phyloP scores from a whole-genome alignment of 768 basidiomycete genomes.

The Austroboletus eburneus region DNA sequence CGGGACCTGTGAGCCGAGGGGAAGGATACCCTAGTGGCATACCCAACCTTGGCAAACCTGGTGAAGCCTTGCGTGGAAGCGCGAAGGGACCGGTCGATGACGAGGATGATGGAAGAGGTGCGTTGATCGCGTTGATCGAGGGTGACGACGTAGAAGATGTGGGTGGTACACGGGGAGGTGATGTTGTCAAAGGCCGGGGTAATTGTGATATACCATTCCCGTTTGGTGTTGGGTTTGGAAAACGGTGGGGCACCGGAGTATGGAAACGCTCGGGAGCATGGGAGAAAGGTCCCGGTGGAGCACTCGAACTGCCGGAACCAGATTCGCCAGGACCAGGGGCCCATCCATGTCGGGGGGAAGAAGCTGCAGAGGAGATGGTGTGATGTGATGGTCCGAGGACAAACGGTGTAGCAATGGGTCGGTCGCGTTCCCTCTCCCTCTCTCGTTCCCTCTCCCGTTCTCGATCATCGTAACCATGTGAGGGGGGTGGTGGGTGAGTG shows the following conservation, averaged over 20 bases:
- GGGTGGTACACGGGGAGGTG: conserved; percentile 36
- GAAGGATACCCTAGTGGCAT: conserved; percentile 27
- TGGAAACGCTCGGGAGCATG: conserved; percentile 26
- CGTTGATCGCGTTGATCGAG: conserved; percentile 14
- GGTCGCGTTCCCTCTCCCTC: conserved; percentile 40
- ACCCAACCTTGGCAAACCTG: conserved; percentile 26
- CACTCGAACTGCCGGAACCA: conserved; percentile 27
- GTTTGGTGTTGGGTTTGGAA: conserved; percentile 22
- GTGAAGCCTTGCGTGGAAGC: conserved; percentile 23
- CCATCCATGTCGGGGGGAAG: conserved; percentile 44
- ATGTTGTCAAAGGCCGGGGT: conserved; percentile 27
- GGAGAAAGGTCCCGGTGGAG: conserved; percentile 26
- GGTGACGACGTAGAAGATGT: conserved; percentile 16
- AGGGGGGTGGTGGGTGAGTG: conserved; percentile 31
- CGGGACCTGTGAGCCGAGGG: conserved; percentile 29
- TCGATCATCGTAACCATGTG: conserved; percentile 26
- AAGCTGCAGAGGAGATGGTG: conserved; percentile 29
- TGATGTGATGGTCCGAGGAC: conserved; percentile 46
- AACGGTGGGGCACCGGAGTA: conserved; percentile 28
- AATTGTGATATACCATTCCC: conserved; percentile 23
- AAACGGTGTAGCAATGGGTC: conserved; percentile 52
- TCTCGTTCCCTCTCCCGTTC: conserved; percentile 28
- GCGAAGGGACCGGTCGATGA: conserved; percentile 18
- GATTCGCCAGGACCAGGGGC: conserved; percentile 21
- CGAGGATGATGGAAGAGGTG: conserved; percentile 13